phyloP scores from a whole-genome alignment of 2,329 filamentous ascomycete species.

The Lomentospora prolificans region DNA sequence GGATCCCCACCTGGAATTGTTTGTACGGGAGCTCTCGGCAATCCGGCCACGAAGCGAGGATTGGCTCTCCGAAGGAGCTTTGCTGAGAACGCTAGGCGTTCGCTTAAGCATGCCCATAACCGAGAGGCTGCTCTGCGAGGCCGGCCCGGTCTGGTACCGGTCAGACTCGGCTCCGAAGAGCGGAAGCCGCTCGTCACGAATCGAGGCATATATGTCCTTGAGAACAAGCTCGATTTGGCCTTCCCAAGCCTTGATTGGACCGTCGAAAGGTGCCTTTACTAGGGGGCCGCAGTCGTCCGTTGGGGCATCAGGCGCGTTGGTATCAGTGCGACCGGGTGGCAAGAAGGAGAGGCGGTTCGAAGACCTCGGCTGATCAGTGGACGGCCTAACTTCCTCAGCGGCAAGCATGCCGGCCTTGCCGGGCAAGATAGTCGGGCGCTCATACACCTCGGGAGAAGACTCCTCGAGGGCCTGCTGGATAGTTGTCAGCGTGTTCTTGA shows the following conservation, averaged over 20 bases:
- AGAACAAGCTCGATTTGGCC: constrained; percentile 81
- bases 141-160: constrained; percentile 24
- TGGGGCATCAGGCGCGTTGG: constrained; percentile 22
- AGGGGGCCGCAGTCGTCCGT: constrained; percentile 57
- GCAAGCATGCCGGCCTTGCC: constrained; percentile 25
- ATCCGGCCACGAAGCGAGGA: constrained; percentile 62
- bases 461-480: constrained; percentile 69
- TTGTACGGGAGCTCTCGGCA: constrained; percentile 43
- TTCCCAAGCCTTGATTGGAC: constrained; percentile 73
- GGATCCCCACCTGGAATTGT: constrained; percentile 65
- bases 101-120: constrained; percentile 72
- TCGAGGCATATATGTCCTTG: constrained; percentile 84
- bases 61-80: constrained; percentile 75
- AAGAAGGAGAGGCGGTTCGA: constrained; percentile 40
- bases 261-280: constrained; percentile 67
- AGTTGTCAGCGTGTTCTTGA: constrained; percentile 92
- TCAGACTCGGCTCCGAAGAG: constrained; percentile 61
- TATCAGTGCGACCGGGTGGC: constrained; percentile 34
- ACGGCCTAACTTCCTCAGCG: constrained; percentile 22
- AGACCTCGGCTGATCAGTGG: constrained; percentile 27
- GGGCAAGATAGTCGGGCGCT: constrained; percentile 46
- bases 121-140: constrained; percentile 56
- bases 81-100: constrained; percentile 84
- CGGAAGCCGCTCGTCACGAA: constrained; percentile 77
- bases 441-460: constrained; percentile 57